Evolutionary conservation across 2,329 filamentous ascomycete genomes (phyloP).

Genomic region (Diaporthe velutina): DNA sequence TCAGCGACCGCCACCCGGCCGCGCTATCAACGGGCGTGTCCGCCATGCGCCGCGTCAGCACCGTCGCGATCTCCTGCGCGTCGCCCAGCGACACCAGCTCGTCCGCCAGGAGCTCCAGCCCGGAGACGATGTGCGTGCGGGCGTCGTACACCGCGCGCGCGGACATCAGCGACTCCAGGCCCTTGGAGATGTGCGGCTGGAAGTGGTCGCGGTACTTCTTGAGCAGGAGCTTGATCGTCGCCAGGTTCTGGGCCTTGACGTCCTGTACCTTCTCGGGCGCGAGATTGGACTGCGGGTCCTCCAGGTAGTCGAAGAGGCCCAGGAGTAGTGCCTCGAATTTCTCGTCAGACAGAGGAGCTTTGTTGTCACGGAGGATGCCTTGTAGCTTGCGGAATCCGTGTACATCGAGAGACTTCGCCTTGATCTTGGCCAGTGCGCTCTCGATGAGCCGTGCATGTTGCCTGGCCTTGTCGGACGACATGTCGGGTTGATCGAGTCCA

Average conservation of each 20-base stretch:
- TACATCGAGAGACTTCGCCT: slow-evolving; percentile 79
- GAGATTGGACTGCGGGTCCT: slow-evolving; percentile 68
- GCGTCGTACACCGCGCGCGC: slow-evolving; percentile 77
- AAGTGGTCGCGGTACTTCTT: slow-evolving; percentile 76
- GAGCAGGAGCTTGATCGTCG: slow-evolving; percentile 80
- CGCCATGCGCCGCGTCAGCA: slow-evolving; percentile 64
- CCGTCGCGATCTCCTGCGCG: slow-evolving; percentile 69
- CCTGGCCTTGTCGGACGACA: slow-evolving; percentile 65
- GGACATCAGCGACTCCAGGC: slow-evolving; percentile 75
- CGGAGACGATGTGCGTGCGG: slow-evolving; percentile 78
- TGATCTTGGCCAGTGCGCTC: slow-evolving; percentile 81
- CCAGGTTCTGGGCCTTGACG: slow-evolving; percentile 80
- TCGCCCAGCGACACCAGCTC: slow-evolving; percentile 78
- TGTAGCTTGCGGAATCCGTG: slow-evolving; percentile 86
- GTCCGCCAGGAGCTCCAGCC: slow-evolving; percentile 79
- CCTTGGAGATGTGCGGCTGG: slow-evolving; percentile 75
- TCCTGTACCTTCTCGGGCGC: slow-evolving; percentile 76
- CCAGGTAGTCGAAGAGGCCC: slow-evolving; percentile 79
- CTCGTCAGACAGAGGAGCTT: slow-evolving; percentile 73
- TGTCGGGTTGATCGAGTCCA: slow-evolving; percentile 40
- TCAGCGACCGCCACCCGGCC: slow-evolving; percentile 66
- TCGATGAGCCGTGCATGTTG: slow-evolving; percentile 75
- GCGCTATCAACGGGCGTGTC: slow-evolving; percentile 57
- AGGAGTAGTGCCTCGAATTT: slow-evolving; percentile 77
- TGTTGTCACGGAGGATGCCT: slow-evolving; percentile 77